A percentile compares a stretch with the other conserved stretches of the same genome.
These are phyloP conservation scores for Erysimum cheiranthoides DNA, from an alignment of 345 rosid genomes.

Conservation along the genomic window DNA sequence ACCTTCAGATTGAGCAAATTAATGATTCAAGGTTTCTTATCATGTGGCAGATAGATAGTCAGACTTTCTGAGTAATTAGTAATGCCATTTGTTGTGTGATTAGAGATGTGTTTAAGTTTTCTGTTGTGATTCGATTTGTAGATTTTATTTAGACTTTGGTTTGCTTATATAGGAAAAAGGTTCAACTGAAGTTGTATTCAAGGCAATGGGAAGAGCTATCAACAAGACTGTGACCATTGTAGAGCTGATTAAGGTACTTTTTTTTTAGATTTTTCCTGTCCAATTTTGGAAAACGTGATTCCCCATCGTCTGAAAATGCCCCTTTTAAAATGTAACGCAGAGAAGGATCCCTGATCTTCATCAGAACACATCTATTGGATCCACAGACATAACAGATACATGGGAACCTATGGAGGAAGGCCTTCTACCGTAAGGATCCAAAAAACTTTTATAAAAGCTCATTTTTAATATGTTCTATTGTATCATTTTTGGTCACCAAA, in stretches of 20 bases:
- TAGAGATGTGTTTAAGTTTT: background rate
- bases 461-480: background rate
- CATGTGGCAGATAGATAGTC: background rate
- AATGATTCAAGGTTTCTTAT: background rate
- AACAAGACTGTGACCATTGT: constrained; percentile 77
- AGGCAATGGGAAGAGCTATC: constrained; percentile 87
- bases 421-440: constrained; percentile 65
- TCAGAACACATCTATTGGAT: constrained; percentile 75
- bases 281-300: too few species aligned
- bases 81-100: constrained; percentile 17
- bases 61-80: background rate
- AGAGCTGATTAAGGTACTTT: constrained; percentile 66
- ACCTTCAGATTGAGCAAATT: background rate
- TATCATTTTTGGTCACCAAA: constrained; percentile 8
- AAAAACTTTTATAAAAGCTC: background rate
- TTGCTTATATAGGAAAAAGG: constrained; percentile 59
- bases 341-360: constrained; percentile 88
- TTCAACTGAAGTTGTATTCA: constrained; percentile 62
- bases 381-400: constrained; percentile 80
- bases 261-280: background rate
- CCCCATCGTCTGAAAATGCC: background rate
- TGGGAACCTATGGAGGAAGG: constrained; percentile 94
- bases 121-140: background rate
- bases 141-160: background rate
- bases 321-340: constrained; percentile 42